These are phyloP conservation scores for Ampelomyces quisqualis DNA, from an alignment of 2,329 filamentous ascomycete genomes.

Conservation along the genomic window DNA sequence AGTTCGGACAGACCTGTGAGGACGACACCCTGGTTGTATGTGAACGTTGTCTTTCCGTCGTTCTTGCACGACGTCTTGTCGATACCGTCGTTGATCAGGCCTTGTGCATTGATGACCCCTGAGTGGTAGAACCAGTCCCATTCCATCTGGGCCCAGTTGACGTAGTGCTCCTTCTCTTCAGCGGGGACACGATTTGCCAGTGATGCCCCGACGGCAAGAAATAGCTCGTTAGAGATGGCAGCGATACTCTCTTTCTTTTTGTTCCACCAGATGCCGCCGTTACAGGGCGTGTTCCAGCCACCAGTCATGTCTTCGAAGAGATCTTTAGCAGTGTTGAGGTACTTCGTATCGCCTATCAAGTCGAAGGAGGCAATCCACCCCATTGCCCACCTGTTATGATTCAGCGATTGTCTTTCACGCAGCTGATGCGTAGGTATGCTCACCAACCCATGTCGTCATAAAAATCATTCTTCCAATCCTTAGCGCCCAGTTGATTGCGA, in stretches of 20 bases:
- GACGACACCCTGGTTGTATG: slow-evolving; percentile 62
- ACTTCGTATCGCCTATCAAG: slow-evolving; percentile 54
- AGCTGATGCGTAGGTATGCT: neutral
- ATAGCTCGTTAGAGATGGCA: slow-evolving; percentile 61
- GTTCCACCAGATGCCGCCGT: slow-evolving; percentile 58
- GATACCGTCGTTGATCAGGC: slow-evolving; percentile 59
- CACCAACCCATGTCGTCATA: slow-evolving; percentile 59
- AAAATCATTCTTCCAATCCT: slow-evolving; percentile 53
- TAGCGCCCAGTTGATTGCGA: slow-evolving; percentile 25
- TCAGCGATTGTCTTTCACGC: no score
- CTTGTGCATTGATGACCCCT: slow-evolving; percentile 54
- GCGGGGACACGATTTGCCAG: slow-evolving; percentile 53
- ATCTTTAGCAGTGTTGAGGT: slow-evolving; percentile 55
- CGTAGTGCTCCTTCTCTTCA: slow-evolving; percentile 45
- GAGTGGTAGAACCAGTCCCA: slow-evolving; percentile 56
- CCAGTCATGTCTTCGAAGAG: slow-evolving; percentile 60
- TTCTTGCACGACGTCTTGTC: slow-evolving; percentile 52
- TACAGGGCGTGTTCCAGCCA: slow-evolving; percentile 52
- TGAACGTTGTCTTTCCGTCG: slow-evolving; percentile 54
- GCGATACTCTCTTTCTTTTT: slow-evolving; percentile 56
- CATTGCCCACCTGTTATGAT: slow-evolving; percentile 58
- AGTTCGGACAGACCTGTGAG: slow-evolving; percentile 59
- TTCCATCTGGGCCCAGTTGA: slow-evolving; percentile 52
- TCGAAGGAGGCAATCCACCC: slow-evolving; percentile 61
- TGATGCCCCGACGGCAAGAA: slow-evolving; percentile 55